phyloP scores from a whole-genome alignment of 495 filamentous ascomycete species.

The Acidiella bohemica region DNA sequence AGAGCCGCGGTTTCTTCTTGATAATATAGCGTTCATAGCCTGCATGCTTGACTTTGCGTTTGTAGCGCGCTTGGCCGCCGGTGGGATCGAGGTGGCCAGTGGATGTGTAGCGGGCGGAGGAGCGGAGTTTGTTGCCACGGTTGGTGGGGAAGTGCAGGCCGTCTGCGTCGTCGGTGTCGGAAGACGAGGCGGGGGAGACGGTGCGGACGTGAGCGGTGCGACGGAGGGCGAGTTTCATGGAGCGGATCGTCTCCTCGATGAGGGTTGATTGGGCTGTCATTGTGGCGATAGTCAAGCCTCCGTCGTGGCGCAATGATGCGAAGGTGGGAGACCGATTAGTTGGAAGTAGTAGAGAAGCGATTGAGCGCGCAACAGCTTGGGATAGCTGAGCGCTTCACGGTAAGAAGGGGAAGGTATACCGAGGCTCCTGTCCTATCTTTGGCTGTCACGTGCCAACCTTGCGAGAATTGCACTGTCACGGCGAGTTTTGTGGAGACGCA shows the following conservation, averaged over 20 bases:
- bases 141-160: slow-evolving; percentile 53
- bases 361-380: too few species aligned
- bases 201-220: slow-evolving; percentile 22
- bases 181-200: slow-evolving; percentile 23
- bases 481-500: too few species aligned
- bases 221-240: slow-evolving; percentile 56
- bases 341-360: too few species aligned
- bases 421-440: too few species aligned
- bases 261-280: slow-evolving; percentile 62
- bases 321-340: too few species aligned
- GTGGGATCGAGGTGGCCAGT: slow-evolving; percentile 59
- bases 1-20: slow-evolving; percentile 53
- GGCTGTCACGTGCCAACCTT: too few species aligned
- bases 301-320: too few species aligned
- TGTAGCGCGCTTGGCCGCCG: slow-evolving; percentile 62
- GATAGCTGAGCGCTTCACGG: too few species aligned
- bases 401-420: too few species aligned
- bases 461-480: too few species aligned
- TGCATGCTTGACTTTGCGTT: slow-evolving; percentile 66
- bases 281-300: background rate
- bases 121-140: slow-evolving; percentile 82
- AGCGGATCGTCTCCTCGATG: slow-evolving; percentile 59
- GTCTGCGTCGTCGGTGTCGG: slow-evolving; percentile 68
- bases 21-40: slow-evolving; percentile 78
- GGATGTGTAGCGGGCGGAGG: slow-evolving; percentile 64